Conservation (phyloP, 192 early-diverging fungal genomes). For the Neocallimastix lanati region DNA sequence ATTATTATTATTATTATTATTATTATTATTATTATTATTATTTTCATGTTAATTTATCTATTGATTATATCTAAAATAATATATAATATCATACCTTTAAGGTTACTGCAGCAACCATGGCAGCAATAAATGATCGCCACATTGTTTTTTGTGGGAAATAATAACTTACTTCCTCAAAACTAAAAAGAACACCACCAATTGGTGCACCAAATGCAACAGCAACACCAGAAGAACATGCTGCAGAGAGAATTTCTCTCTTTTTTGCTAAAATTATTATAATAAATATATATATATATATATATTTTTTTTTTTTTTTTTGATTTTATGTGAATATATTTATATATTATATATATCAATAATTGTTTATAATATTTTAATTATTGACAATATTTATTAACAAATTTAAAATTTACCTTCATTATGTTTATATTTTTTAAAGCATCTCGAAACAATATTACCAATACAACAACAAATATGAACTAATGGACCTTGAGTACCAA, state of each 20-base stretch:
- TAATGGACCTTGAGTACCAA: conserved; percentile 67
- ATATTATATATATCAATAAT: too few species aligned
- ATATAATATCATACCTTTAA: too few species aligned
- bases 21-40: too few species aligned
- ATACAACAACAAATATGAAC: conserved; percentile 91
- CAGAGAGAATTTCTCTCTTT: conserved; percentile 63
- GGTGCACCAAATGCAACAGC: conserved; percentile 95
- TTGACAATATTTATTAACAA: too few species aligned
- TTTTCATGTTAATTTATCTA: too few species aligned
- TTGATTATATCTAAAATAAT: too few species aligned
- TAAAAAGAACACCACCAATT: conserved; percentile 65
- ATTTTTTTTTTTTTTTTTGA: too few species aligned
- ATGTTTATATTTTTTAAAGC: conserved; percentile 52
- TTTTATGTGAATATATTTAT: too few species aligned
- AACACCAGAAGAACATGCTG: conserved; percentile 85
- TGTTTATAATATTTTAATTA: too few species aligned
- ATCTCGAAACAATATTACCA: conserved; percentile 57
- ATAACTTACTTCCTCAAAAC: conserved; percentile 78
- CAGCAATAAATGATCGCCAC: conserved; percentile 94
- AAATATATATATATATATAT: too few species aligned
- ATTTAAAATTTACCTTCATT: conserved; percentile 60
- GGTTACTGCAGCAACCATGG: conserved; percentile 81
- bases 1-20: too few species aligned
- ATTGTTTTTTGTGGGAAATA: conserved; percentile 88
- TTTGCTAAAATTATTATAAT: conserved; percentile 19